These are phyloP conservation scores for Aspergillus unguis DNA, from an alignment of 2,329 filamentous ascomycete genomes.

Conservation along the genomic window DNA sequence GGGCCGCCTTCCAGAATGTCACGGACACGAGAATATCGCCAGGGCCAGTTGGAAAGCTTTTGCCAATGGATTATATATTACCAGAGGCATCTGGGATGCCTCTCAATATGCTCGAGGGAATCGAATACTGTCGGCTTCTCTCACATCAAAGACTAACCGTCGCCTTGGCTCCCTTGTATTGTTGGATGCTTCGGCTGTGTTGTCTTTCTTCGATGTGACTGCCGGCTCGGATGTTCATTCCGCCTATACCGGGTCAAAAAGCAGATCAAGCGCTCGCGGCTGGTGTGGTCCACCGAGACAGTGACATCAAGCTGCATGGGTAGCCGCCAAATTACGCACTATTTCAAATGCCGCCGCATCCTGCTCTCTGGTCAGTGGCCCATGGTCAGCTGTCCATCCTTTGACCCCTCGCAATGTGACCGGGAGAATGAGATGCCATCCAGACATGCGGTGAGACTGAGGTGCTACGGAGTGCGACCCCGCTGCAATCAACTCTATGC, in stretches of 20 bases:
- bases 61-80: too few species aligned
- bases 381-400: constrained; percentile 2
- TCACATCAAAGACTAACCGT: not conserved
- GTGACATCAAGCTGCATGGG: constrained; percentile 24
- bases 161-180: too few species aligned
- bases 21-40: too few species aligned
- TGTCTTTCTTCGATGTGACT: not conserved
- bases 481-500: too few species aligned
- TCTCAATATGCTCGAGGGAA: too few species aligned
- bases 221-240: constrained; percentile 1
- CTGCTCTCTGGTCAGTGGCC: not conserved
- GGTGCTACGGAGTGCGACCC: too few species aligned
- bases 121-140: too few species aligned
- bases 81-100: too few species aligned
- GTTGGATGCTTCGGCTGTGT: not conserved
- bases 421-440: not conserved
- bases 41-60: too few species aligned
- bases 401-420: not conserved
- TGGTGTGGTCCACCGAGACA: not conserved
- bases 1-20: constrained; percentile 9
- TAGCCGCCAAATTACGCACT: constrained; percentile 1
- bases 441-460: not conserved
- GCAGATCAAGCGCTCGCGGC: constrained; percentile 1
- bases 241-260: constrained; percentile 1
- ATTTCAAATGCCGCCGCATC: constrained; percentile 1